Percentiles rank a stretch among this genome's conserved stretches.
phyloP scores from a whole-genome alignment of 2,329 filamentous ascomycete genomes.

The Fusarium sarcochroum region DNA sequence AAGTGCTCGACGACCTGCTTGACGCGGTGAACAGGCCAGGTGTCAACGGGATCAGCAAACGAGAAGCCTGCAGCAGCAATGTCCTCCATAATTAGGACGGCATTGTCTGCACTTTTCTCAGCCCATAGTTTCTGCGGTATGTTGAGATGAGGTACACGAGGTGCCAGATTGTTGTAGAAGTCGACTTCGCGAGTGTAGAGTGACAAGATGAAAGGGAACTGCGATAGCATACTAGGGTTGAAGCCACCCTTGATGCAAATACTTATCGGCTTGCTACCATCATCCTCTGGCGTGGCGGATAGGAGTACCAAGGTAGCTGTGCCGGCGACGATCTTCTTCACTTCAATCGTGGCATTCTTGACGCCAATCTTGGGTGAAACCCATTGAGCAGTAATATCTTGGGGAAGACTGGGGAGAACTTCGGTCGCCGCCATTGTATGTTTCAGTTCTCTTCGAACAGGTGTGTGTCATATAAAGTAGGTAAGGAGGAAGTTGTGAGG shows the following conservation, averaged over 20 bases:
- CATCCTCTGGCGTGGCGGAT: conserved; percentile 4
- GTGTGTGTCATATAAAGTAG: neutral
- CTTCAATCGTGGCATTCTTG: conserved; percentile 18
- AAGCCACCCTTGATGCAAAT: conserved; percentile 29
- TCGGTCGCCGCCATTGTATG: conserved; percentile 2
- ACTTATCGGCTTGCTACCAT: conserved; percentile 2
- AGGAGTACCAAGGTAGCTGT: conserved; percentile 20
- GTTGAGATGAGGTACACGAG: conserved; percentile 27
- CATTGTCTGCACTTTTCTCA: conserved; percentile 20
- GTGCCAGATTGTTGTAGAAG: conserved; percentile 24
- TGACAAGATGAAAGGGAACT: conserved; percentile 21
- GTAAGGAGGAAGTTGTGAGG: neutral
- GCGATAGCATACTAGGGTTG: conserved; percentile 19
- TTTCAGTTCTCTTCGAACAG: neutral
- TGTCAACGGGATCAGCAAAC: conserved; percentile 21
- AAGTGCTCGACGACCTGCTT: conserved; percentile 24
- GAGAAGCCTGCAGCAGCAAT: conserved; percentile 10
- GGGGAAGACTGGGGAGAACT: conserved; percentile 1
- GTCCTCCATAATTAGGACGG: conserved; percentile 25
- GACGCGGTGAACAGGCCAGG: conserved; percentile 24
- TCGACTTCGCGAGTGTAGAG: conserved; percentile 25
- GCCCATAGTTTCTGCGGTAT: conserved; percentile 20
- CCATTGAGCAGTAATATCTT: conserved; percentile 22
- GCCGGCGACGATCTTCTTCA: conserved; percentile 16
- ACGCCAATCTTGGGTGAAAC: conserved; percentile 19